Percentiles rank a stretch among this genome's conserved stretches.
phyloP scores from a whole-genome alignment of 768 basidiomycete species.

The Suillus tomentosus region DNA sequence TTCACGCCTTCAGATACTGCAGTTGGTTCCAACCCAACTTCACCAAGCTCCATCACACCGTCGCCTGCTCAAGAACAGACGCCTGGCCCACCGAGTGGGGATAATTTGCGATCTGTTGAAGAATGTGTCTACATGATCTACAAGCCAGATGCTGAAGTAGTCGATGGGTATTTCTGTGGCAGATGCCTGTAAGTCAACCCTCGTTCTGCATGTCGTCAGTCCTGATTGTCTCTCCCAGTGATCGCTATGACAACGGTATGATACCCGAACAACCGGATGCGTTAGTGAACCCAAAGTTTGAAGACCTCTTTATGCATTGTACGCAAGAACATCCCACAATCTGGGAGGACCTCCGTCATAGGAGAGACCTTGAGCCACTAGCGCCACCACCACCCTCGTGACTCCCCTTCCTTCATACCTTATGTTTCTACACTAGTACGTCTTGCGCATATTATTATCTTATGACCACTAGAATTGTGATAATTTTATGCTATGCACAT shows the following conservation, averaged over 20 bases:
- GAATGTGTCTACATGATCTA: constrained; percentile 43
- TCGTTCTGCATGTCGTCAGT: background rate
- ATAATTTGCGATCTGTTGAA: constrained; percentile 41
- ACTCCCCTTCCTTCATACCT: background rate
- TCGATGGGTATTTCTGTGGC: constrained; percentile 40
- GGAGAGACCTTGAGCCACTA: constrained; percentile 16
- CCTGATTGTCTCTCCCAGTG: constrained; percentile 17
- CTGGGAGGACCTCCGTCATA: constrained; percentile 45
- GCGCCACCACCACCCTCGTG: background rate
- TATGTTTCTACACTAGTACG: constrained; percentile 6
- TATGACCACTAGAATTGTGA: constrained; percentile 16
- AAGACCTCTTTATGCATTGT: constrained; percentile 52
- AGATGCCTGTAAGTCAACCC: constrained; percentile 52
- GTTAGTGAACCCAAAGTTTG: constrained; percentile 32
- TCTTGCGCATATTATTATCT: constrained; percentile 19
- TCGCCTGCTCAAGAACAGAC: constrained; percentile 8
- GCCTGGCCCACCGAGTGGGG: constrained; percentile 2
- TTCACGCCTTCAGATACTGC: constrained; percentile 6
- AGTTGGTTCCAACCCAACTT: constrained; percentile 3
- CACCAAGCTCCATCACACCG: background rate
- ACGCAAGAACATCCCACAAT: constrained; percentile 47
- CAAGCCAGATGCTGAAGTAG: constrained; percentile 33
- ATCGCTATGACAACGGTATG: constrained; percentile 30
- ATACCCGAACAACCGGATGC: constrained; percentile 32
- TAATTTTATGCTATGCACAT: constrained; percentile 17